Evolutionary conservation across 164 flowering plant species (phyloP).

Genomic region (Vitis rupestris): DNA sequence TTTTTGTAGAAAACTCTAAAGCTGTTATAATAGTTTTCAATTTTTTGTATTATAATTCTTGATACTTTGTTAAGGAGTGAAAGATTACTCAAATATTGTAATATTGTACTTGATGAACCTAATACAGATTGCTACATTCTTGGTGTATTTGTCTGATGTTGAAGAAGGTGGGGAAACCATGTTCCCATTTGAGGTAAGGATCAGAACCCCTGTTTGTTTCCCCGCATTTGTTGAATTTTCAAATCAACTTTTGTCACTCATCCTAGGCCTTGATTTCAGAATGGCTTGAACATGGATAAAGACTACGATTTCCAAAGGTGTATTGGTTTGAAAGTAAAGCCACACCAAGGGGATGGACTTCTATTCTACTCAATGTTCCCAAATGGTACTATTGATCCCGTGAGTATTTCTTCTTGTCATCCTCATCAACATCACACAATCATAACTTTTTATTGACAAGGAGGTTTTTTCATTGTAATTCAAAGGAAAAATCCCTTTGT

Average conservation of each 20-base stretch:
- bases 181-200: constrained; percentile 80
- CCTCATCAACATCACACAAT: background rate
- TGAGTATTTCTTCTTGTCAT: constrained; percentile 25
- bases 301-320: constrained; percentile 63
- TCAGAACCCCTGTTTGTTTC: background rate
- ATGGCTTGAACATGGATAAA: constrained; percentile 53
- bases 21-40: background rate
- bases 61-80: background rate
- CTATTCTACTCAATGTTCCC: constrained; percentile 79
- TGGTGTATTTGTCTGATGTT: constrained; percentile 75
- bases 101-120: background rate
- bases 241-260: background rate
- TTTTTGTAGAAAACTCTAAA: background rate
- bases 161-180: constrained; percentile 91
- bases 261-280: constrained; percentile 38
- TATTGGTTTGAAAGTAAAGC: constrained; percentile 87
- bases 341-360: constrained; percentile 85
- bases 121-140: constrained; percentile 73
- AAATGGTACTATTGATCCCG: constrained; percentile 86
- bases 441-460: background rate
- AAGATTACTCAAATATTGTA: background rate
- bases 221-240: background rate
- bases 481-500: too few species aligned
- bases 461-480: background rate
- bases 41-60: background rate